phyloP scores from a whole-genome alignment of 305 asterid species.

The Fraxinus albicans region DNA sequence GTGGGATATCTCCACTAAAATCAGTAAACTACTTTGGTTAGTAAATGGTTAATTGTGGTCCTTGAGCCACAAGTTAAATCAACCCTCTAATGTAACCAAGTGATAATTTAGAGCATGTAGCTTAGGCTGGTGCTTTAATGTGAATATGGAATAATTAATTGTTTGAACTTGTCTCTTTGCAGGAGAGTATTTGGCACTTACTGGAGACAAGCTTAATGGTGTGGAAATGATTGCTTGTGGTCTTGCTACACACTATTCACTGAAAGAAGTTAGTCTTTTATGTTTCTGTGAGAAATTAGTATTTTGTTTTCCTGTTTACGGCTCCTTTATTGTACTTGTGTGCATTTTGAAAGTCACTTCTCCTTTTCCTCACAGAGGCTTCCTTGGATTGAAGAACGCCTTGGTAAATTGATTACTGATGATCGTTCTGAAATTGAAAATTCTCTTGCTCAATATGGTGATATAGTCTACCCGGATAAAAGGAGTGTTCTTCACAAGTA shows the following conservation, averaged over 20 bases:
- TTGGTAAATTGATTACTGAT: conserved; percentile 84
- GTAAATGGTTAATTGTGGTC: neutral
- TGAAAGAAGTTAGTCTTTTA: conserved; percentile 65
- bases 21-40: neutral
- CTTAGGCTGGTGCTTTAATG: neutral
- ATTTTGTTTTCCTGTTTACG: conserved; percentile 17
- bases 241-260: conserved; percentile 87
- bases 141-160: neutral
- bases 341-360: conserved; percentile 13
- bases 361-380: conserved; percentile 60
- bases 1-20: neutral
- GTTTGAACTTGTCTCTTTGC: conserved; percentile 26
- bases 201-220: conserved; percentile 88
- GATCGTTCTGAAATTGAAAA: conserved; percentile 77
- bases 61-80: neutral
- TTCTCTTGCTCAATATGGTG: conserved; percentile 85
- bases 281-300: conserved; percentile 51
- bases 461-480: conserved; percentile 77
- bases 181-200: conserved; percentile 96
- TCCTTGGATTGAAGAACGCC: conserved; percentile 90
- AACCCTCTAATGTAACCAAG: neutral
- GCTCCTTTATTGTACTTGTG: conserved; percentile 9
- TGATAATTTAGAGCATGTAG: neutral
- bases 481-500: conserved; percentile 74
- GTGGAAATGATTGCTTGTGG: conserved; percentile 94